Conservation (phyloP, 140 eudicot genomes). For the Stevia rebaudiana region DNA sequence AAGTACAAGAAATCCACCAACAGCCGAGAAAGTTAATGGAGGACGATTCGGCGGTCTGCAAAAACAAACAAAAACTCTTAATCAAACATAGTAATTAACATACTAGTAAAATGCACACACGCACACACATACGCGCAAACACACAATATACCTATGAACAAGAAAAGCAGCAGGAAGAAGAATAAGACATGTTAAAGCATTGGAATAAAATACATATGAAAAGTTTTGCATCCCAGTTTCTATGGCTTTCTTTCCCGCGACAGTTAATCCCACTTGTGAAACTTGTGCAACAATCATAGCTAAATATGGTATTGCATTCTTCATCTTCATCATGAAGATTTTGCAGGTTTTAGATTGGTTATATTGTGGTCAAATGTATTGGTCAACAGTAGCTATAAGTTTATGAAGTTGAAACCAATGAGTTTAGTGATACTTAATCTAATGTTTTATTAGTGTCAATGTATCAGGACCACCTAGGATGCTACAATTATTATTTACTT, state of each 20-base stretch:
- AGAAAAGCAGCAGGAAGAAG: constrained; percentile 51
- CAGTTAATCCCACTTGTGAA: constrained; percentile 52
- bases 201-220: constrained; percentile 54
- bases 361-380: too few relatives aligned
- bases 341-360: too few relatives aligned
- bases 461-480: constrained; percentile 21
- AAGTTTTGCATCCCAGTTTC: constrained; percentile 66
- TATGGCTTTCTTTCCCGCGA: constrained; percentile 50
- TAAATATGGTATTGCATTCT: constrained; percentile 37
- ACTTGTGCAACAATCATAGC: constrained; percentile 55
- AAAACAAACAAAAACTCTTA: background rate
- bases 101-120: background rate
- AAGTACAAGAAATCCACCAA: constrained; percentile 49
- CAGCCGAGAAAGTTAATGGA: constrained; percentile 28
- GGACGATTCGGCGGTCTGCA: constrained; percentile 48
- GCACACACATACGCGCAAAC: background rate
- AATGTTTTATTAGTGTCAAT: background rate
- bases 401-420: constrained; percentile 2
- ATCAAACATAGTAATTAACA: too few relatives aligned
- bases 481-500: constrained; percentile 1
- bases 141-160: constrained; percentile 57
- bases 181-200: constrained; percentile 44
- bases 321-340: constrained; percentile 23
- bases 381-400: constrained; percentile 9
- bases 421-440: background rate